Conservation (phyloP, 768 basidiomycete genomes). For the Leccinum boreale region DNA sequence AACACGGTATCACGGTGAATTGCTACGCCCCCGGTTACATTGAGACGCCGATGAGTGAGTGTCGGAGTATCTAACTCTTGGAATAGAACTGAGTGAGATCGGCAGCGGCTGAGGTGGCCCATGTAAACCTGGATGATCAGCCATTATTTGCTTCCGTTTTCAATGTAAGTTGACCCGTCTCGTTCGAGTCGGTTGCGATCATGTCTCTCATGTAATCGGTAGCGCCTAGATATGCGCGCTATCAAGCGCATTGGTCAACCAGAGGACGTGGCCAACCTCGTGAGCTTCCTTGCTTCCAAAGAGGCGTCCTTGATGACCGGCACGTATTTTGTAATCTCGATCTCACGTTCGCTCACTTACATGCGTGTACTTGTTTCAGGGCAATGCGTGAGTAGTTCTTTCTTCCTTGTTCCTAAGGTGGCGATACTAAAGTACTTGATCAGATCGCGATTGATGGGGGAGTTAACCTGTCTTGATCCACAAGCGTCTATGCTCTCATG, state of each 20-base stretch:
- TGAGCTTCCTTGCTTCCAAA: neutral
- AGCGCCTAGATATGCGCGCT: neutral
- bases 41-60: neutral
- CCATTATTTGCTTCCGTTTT: neutral
- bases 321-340: neutral
- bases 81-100: neutral
- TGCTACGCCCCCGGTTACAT: neutral
- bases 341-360: neutral
- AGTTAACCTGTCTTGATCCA: neutral
- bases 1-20: neutral
- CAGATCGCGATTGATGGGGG: neutral
- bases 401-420: too few relatives aligned
- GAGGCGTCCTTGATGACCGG: neutral
- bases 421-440: neutral
- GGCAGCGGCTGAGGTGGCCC: neutral
- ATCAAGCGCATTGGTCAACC: neutral
- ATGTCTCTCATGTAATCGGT: neutral
- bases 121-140: neutral
- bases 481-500: neutral
- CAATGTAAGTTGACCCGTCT: neutral
- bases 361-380: neutral
- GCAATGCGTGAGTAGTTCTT: neutral
- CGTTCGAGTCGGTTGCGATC: neutral
- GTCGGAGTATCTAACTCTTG: neutral
- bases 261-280: neutral